Evolutionary conservation across 768 basidiomycete species (phyloP).

Genomic region (Guyanaporus albipodus): DNA sequence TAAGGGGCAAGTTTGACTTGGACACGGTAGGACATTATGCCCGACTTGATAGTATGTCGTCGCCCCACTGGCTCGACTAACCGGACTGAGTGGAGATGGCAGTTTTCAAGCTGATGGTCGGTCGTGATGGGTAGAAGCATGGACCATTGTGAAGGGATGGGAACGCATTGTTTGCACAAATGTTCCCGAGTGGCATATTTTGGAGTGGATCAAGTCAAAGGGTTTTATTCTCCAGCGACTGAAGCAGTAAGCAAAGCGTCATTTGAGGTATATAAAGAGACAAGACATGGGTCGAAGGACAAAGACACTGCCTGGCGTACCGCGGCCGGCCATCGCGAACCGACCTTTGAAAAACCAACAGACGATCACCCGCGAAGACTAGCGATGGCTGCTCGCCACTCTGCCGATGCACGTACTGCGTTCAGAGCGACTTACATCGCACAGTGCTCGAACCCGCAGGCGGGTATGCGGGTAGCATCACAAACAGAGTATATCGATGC

Average conservation of each 20-base stretch:
- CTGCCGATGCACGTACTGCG: slow-evolving; percentile 35
- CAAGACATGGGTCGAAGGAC: neutral
- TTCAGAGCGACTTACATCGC: slow-evolving; percentile 28
- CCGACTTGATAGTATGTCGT: slow-evolving; percentile 47
- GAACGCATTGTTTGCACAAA: neutral
- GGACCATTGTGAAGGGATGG: neutral
- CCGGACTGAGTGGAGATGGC: slow-evolving; percentile 6
- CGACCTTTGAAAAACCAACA: neutral
- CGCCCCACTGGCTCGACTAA: neutral
- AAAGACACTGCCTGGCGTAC: neutral
- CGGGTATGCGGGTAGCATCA: slow-evolving; percentile 1
- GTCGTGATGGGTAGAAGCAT: too few relatives aligned
- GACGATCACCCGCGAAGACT: neutral
- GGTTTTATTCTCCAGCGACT: slow-evolving; percentile 11
- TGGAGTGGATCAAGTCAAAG: slow-evolving; percentile 15
- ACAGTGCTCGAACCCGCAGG: slow-evolving; percentile 19
- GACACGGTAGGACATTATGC: slow-evolving; percentile 63
- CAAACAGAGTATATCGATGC: neutral
- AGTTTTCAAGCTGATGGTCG: slow-evolving; percentile 30
- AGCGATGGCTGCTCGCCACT: slow-evolving; percentile 20
- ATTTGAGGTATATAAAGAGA: slow-evolving; percentile 24
- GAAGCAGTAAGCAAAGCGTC: slow-evolving; percentile 11
- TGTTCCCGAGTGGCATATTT: neutral
- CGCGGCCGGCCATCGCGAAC: neutral
- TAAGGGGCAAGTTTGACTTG: slow-evolving; percentile 58